phyloP scores from a whole-genome alignment of 768 basidiomycete species.

The Hortiboletus flavorubellus region DNA sequence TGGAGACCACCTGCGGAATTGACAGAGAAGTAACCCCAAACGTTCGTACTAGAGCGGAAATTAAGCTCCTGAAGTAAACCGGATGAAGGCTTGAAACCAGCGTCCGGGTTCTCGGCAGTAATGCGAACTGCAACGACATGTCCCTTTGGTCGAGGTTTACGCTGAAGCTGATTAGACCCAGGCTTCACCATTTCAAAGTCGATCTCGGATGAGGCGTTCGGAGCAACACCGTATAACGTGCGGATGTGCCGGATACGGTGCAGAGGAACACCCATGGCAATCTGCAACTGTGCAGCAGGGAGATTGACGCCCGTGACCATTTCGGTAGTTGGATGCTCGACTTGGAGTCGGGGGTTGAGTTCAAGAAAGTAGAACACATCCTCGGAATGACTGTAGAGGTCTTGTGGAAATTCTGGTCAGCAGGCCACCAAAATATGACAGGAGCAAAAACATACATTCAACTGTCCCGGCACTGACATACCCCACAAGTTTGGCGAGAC shows the following conservation, averaged over 20 bases:
- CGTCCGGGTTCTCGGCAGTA: constrained; percentile 98
- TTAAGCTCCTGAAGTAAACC: constrained; percentile 97
- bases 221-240: constrained; percentile 91
- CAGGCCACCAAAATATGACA: neutral
- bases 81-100: constrained; percentile 98
- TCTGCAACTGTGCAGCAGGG: constrained; percentile 93
- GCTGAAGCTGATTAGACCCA: constrained; percentile 82
- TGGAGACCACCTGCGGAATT: constrained; percentile 93
- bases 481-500: constrained; percentile 96
- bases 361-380: constrained; percentile 98
- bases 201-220: constrained; percentile 84
- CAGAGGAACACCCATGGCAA: constrained; percentile 97
- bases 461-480: constrained; percentile 99
- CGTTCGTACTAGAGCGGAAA: constrained; percentile 98
- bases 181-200: constrained; percentile 96
- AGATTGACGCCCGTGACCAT: constrained; percentile 99
- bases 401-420: constrained; percentile 36
- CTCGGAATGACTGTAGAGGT: constrained; percentile 92
- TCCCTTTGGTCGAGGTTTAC: constrained; percentile 94
- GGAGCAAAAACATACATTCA: constrained; percentile 59
- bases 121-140: constrained; percentile 99
- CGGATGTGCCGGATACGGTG: constrained; percentile 96
- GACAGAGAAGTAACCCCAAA: constrained; percentile 99
- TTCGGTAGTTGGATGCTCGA: constrained; percentile 99
- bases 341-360: constrained; percentile 98